Evolutionary conservation across 768 basidiomycete species (phyloP), one percentile per base, ranked within the genome.

Genomic region (Arthromyces matolae): DNA sequence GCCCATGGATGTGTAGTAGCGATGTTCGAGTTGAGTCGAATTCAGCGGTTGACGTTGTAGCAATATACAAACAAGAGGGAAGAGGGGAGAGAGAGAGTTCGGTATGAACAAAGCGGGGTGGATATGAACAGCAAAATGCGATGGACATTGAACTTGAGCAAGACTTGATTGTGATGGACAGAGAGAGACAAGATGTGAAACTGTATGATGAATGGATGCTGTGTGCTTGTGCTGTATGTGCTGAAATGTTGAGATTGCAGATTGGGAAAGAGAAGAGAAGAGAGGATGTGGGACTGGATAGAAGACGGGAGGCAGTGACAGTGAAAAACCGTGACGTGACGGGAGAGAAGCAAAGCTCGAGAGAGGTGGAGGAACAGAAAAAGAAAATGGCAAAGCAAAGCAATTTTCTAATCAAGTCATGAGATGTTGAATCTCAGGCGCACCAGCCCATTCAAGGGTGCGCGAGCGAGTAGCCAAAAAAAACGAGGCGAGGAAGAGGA

Each of bases 341-440:
- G 32, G n/a, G n/a, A n/a, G 20, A 19, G 34, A 14, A 18, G 16
- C 1, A 35, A 6, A 19, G 25, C 10, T 18, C 29, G 19, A 7
- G 24, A 23, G n/a, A 31, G 41, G 27, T n/a, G 24, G 29, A 7
- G 41, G n/a, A 27, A 25, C 12, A 47, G 9, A 24, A 35, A n/a
- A 19, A 29, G 18, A 18, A 22, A 5, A 22, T 14, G 14, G 33
- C 16, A 12, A 23, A 18, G 8, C 27, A 12, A 28, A 8, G 35
- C n/a, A 13, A 36, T 16, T 8, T n/a, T n/a, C n/a, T n/a, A 22
- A 47, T 38, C 32, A 24, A 51, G 43, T 40, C 43, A 47, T 32
- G 47, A 41, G 47, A 48, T 48, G 47, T 48, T 48, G 47, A 48
- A 47, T 47, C 45, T 47, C 45, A 31, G 35, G 14, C n/a, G n/a